Evolutionary conservation across 345 rosid genomes (phyloP), one percentile per base, ranked within the genome.

Genomic region (Camelina sativa): DNA sequence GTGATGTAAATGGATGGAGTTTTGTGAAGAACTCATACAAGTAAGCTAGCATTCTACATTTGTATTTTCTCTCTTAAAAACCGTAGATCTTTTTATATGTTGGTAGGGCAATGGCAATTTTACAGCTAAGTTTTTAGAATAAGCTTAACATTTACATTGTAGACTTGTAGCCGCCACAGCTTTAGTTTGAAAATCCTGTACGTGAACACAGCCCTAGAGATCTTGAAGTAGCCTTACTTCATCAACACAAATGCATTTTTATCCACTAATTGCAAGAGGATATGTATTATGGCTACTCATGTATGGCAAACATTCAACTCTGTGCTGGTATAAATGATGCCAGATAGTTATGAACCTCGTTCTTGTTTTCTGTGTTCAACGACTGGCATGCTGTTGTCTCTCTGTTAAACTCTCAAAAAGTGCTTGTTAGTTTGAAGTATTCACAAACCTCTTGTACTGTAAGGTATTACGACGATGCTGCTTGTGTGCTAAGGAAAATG

Each of bases 1-100:
- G 98, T 73, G 99, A 96, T 89, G 99, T 96, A 65, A 96, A 96
- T 83, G 99, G 99, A 54, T 96, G 99, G 99, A 96, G 99, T 85
- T 96, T 92, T 81, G 99, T 96, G 83, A 96, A 96, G 85, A 96
- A 96, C 80, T 96, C 99, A 35, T 83, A 92, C 84, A 96, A 96
- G 98, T 95, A 90, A 87, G 84, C 69, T 79, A 72, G 37, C 64
- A 46, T 23, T 65, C 43, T 77, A 15, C 56, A 40, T 8, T 60
- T n/a, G n/a, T 32, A 56, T 28, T 40, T 65, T 28, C 38, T 34
- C 32, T 59, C 35, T 70, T 58, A 5, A 1, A 1, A 4, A 46
- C 19, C 17, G 16, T 43, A 28, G 54, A 30, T 44, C 8, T 9
- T 19, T 2, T 23, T 15, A 19, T 17, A 51, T 35, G 16, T 51